These are phyloP conservation scores for Saccharomycopsis amapae DNA, from an alignment of 805 yeast species.

Conservation along the genomic window DNA sequence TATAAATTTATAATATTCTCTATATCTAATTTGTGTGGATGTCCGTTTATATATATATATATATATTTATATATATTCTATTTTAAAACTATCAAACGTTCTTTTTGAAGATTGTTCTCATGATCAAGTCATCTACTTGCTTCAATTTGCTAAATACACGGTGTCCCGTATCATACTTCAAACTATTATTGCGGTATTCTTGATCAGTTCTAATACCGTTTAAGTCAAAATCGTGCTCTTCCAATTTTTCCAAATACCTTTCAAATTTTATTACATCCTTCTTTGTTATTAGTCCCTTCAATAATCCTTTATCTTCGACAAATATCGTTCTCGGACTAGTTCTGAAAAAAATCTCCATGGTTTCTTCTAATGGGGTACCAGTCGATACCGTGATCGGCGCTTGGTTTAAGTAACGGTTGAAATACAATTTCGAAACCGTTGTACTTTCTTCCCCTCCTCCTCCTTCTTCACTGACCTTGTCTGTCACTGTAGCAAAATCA, in stretches of 20 bases:
- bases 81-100: no score
- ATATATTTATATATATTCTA: no score
- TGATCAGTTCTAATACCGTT: constrained; percentile 2
- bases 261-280: constrained; percentile 75
- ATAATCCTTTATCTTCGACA: constrained; percentile 44
- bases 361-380: constrained; percentile 48
- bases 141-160: background rate
- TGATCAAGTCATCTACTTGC: background rate
- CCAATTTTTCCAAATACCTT: constrained; percentile 27
- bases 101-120: no score
- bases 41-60: no score
- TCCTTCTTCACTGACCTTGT: background rate
- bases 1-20: no score
- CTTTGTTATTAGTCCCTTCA: constrained; percentile 74
- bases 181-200: background rate
- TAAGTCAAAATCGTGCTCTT: constrained; percentile 12
- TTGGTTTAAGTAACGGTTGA: constrained; percentile 2
- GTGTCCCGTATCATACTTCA: background rate
- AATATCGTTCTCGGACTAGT: constrained; percentile 74
- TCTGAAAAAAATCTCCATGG: constrained; percentile 62
- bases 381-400: constrained; percentile 37
- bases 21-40: no score
- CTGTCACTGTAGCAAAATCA: background rate
- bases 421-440: background rate
- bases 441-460: no score